Base-by-base conservation (phyloP, 768 basidiomycete genomes). In the Psilocybe tampanensis region DNA sequence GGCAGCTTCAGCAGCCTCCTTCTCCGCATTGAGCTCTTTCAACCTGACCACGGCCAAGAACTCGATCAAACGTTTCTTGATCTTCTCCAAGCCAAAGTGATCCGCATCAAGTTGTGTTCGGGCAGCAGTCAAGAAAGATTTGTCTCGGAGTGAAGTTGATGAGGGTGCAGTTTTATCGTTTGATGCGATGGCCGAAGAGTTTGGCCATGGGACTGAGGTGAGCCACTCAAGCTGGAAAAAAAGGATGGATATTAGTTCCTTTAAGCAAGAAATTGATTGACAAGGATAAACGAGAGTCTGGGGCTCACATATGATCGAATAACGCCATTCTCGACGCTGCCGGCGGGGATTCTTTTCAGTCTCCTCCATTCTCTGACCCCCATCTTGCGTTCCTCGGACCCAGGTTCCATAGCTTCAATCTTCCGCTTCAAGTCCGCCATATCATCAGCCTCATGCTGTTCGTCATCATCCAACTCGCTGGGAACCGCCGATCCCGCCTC, bases 11-110 rank as follows among this genome's bases (percentile, higher is more conserved):
- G 52, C 58, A n/a, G 70, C 72, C 61, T 78, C 72, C 45, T 60
- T 74, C 52, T 67, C 77, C 2, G 74, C 76, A 55, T 78, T 79
- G 54, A 81, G 64, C 62, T 81, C 79, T 65, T 80, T 78, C 48
- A 83, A 72, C 58, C 92, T 76, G 32, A 95, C 88, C 11, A 97
- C 90, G 0, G 93, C 94, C 39, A 98, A 82, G 69, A 94, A 97
- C 66, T 97, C 95, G 44, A 96, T 90, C 2, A 96, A 72, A 9
- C 95, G 80, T 60, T 91, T 88, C 80, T 97, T 98, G 69, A 98
- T 89, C 69, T 91, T 92, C 56, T 95, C 92, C 17, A 98, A 77
- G 1, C 95, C 95, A 64, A 88, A 96, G 70, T 98, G 95, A 58
- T 96, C 95, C 12, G 85, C 80, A 63, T 98, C 94, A 8, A 98